phyloP scores from a whole-genome alignment of 129 eudicot species.

The Flaveria sonorensis region DNA sequence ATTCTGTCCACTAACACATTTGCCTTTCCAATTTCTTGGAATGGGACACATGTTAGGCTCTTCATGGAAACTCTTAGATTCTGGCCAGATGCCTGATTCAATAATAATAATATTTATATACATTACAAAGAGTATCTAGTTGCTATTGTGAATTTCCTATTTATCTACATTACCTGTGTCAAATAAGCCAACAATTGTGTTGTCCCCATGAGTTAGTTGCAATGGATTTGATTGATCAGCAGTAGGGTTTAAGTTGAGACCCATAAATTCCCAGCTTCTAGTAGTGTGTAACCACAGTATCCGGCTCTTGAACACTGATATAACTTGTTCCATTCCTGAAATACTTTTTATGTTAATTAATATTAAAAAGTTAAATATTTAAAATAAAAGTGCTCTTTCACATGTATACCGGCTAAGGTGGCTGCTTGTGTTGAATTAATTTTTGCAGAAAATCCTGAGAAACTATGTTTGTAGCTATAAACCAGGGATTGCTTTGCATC shows the following conservation, averaged over 20 bases:
- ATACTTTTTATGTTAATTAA: slow-evolving; percentile 3
- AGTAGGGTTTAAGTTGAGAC: slow-evolving; percentile 45
- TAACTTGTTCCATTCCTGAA: slow-evolving; percentile 58
- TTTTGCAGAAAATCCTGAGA: slow-evolving; percentile 76
- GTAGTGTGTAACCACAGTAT: slow-evolving; percentile 60
- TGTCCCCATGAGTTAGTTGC: slow-evolving; percentile 56
- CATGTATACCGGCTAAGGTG: slow-evolving; percentile 48
- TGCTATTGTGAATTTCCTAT: slow-evolving; percentile 6
- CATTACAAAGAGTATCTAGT: neutral
- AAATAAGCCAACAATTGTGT: slow-evolving; percentile 60
- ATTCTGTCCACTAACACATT: slow-evolving; percentile 51
- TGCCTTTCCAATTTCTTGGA: slow-evolving; percentile 66
- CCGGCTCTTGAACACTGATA: slow-evolving; percentile 67
- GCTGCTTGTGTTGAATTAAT: slow-evolving; percentile 70
- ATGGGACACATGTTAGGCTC: slow-evolving; percentile 52
- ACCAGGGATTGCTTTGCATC: slow-evolving; percentile 62
- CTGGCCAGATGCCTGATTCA: slow-evolving; percentile 74
- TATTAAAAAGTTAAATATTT: neutral
- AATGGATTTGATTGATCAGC: slow-evolving; percentile 37
- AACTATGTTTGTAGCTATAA: slow-evolving; percentile 77
- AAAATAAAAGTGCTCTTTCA: slow-evolving; percentile 3
- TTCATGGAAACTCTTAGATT: slow-evolving; percentile 67
- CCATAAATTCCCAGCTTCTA: slow-evolving; percentile 91
- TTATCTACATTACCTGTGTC: slow-evolving; percentile 52
- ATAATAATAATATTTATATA: neutral